Percentiles rank a stretch among this genome's conserved stretches.
Evolutionary conservation across 441 rosid species (phyloP).

Genomic region (Eugenia klotzschiana): DNA sequence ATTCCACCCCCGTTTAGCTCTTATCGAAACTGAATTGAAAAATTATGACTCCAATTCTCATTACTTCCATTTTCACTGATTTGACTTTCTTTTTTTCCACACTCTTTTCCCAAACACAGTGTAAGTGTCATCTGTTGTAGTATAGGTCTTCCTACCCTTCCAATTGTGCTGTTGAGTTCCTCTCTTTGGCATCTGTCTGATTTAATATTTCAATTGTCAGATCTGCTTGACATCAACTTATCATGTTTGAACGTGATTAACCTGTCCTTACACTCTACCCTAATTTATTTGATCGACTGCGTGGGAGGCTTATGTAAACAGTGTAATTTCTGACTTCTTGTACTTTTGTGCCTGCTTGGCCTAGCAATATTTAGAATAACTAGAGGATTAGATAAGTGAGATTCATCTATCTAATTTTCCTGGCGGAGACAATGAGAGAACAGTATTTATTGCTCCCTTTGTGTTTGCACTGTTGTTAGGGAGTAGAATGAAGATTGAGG

Average conservation of each 20-base stretch:
- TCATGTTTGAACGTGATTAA: not conserved
- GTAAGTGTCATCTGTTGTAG: not conserved
- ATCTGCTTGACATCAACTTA: not conserved
- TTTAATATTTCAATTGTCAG: not conserved
- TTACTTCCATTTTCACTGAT: not conserved
- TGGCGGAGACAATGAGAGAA: not conserved
- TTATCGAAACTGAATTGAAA: not conserved
- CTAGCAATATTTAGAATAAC: not conserved
- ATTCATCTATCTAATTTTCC: not conserved
- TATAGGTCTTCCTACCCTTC: not conserved
- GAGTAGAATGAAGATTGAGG: not conserved
- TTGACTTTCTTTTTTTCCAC: not conserved
- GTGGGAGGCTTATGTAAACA: not conserved
- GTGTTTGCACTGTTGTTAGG: not conserved
- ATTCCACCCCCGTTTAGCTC: not conserved
- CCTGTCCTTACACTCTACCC: not conserved
- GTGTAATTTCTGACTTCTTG: not conserved
- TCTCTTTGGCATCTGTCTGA: not conserved
- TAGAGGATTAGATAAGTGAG: not conserved
- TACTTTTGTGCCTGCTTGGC: not conserved
- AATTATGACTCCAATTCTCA: not conserved
- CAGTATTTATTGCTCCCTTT: not conserved
- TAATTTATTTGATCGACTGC: not conserved
- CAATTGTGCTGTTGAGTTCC: not conserved
- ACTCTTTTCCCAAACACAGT: not conserved